These are phyloP conservation scores for Blepharisma stoltei DNA, from an alignment of 73 alveolate genomes.

Conservation along the genomic window DNA sequence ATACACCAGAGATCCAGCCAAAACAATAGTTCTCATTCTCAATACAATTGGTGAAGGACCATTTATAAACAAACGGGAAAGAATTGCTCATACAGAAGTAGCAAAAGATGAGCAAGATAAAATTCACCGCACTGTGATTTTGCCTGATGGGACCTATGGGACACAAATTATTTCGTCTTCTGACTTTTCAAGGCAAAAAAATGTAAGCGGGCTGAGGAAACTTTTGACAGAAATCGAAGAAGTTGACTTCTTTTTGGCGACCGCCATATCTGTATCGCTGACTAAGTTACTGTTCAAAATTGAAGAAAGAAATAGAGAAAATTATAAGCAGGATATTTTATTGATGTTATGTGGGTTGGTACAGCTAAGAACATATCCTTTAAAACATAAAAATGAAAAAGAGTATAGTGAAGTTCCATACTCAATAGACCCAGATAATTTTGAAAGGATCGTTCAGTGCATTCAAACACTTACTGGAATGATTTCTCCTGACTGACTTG, in stretches of 20 bases:
- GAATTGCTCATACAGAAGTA: conserved; percentile 12
- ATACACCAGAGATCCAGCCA: conserved; percentile 50
- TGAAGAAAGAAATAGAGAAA: neutral
- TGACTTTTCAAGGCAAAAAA: conserved; percentile 39
- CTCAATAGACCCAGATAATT: conserved; percentile 22
- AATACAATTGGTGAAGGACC: conserved; percentile 66
- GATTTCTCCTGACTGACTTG: neutral
- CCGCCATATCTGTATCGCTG: conserved; percentile 65
- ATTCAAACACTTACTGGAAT: conserved; percentile 20
- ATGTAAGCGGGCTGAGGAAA: conserved; percentile 45
- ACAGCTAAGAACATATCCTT: neutral
- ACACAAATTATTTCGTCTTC: conserved; percentile 70
- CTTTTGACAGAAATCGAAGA: conserved; percentile 53
- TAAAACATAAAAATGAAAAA: neutral
- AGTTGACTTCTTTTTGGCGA: conserved; percentile 59
- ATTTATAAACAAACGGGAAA: conserved; percentile 7
- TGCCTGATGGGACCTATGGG: conserved; percentile 92
- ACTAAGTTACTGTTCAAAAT: conserved; percentile 67
- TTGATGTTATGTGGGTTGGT: neutral
- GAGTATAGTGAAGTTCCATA: conserved; percentile 12
- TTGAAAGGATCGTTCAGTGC: neutral
- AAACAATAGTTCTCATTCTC: conserved; percentile 44
- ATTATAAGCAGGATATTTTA: neutral
- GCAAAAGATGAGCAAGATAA: conserved; percentile 4
- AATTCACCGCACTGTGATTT: conserved; percentile 64